Base-by-base conservation (phyloP, 228 moss, liverwort and hornwort genomes). In the Sphagnum fallax region DNA sequence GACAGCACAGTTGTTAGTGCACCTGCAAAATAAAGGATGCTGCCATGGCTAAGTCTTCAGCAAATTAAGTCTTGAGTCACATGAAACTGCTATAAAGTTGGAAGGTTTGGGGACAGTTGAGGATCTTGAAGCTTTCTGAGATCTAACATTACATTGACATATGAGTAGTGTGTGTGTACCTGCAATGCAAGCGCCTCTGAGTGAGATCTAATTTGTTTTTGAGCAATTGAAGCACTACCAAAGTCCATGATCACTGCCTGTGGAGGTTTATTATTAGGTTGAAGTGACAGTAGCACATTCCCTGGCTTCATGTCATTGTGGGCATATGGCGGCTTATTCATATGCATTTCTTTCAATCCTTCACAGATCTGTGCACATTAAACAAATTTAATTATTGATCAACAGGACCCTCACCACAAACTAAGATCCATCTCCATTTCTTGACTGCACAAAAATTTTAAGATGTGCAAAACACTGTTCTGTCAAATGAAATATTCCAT, bases 231-330 rank as follows among this genome's bases (percentile, higher is more conserved):
- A 12, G 97, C 72, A 77, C 97, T 98, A 1, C 97, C 97, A 51
- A 98, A 93, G 74, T 98, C 97, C 97, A 98, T 93, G 8, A 98
- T 85, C 32, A 93, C 87, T 66, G 85, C 97, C 63, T 73, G 75
- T 49, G 97, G 97, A 60, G 81, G 84, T 58, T 1, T 32, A 2
- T 79, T 72, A 70, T 93, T 87, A 59, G 84, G 82, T 60, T 79
- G 78, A 61, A 87, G 76, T 53, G 79, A 83, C 14, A 98, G 80
- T 64, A 98, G 66, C 64, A 98, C 93, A 70, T 98, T 98, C 61
- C 88, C 97, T 70, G 97, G 91, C 71, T 93, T 98, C 74, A 98
- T 68, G 72, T 98, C 97, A 64, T 93, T 88, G 75, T 98, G 93
- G 62, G 91, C 84, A 67, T 90, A 90, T 0, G 93, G 90, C 49